Evolutionary conservation across 805 yeast genomes (phyloP).

Genomic region (baker's yeast (Saccharomyces cerevisiae)): DNA sequence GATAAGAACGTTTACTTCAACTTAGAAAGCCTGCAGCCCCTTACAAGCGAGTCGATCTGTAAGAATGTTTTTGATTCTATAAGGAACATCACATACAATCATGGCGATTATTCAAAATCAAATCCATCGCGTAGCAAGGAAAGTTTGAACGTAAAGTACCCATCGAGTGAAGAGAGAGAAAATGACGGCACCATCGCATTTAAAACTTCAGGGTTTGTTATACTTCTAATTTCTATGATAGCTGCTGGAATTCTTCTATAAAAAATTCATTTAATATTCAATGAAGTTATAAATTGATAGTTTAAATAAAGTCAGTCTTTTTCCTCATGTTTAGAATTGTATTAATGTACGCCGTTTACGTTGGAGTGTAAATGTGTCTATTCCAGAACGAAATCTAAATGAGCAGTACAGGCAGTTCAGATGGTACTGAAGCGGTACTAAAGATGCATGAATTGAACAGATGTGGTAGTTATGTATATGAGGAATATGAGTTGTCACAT

Average conservation of each 20-base stretch:
- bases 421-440: too few species aligned
- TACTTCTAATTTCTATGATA: constrained; percentile 22
- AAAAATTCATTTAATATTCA: neutral
- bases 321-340: too few species aligned
- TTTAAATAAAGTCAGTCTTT: neutral
- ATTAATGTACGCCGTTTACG: too few species aligned
- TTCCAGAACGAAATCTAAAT: too few species aligned
- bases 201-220: constrained; percentile 7
- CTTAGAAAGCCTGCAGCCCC: constrained; percentile 3
- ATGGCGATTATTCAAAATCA: neutral
- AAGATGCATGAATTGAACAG: too few species aligned
- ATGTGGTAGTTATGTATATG: too few species aligned
- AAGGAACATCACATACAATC: neutral
- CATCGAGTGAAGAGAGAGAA: neutral
- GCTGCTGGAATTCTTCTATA: constrained; percentile 8
- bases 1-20: constrained; percentile 20
- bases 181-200: constrained; percentile 4
- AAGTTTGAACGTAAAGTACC: neutral
- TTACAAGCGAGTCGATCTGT: constrained; percentile 14
- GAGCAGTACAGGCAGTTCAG: too few species aligned
- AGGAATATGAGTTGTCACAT: too few species aligned
- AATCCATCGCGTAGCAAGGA: neutral
- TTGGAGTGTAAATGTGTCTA: too few species aligned
- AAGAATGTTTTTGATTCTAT: constrained; percentile 6
- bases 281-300: too few species aligned